These are phyloP conservation scores for Candida vaughaniae DNA, from an alignment of 805 yeast species.

Conservation along the genomic window DNA sequence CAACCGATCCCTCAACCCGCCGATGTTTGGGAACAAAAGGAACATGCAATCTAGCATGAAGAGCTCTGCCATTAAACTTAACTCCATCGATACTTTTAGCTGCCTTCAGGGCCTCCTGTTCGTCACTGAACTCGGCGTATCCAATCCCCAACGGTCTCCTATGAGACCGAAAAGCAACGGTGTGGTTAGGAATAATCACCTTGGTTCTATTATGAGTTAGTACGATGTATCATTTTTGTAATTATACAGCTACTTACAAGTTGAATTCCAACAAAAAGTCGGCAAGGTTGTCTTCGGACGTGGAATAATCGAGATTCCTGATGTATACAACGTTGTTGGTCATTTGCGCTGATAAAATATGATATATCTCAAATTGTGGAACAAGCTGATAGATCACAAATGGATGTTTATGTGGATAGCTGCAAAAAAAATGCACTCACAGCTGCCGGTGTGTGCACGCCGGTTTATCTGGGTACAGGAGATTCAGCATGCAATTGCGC, in stretches of 20 bases:
- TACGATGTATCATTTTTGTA: constrained; percentile 2
- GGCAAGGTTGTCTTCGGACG: constrained; percentile 53
- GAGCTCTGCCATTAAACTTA: constrained; percentile 33
- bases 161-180: constrained; percentile 43
- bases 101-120: constrained; percentile 28
- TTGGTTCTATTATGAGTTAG: constrained; percentile 17
- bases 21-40: constrained; percentile 36
- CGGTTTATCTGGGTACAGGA: too few species aligned
- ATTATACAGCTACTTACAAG: constrained; percentile 50
- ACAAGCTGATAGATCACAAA: not conserved
- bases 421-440: constrained; percentile 2
- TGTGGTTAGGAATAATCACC: constrained; percentile 55
- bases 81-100: constrained; percentile 25
- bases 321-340: constrained; percentile 38
- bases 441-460: too few species aligned
- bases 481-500: too few species aligned
- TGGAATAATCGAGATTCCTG: constrained; percentile 51
- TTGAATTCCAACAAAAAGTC: constrained; percentile 44
- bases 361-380: not conserved
- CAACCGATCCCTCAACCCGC: too few species aligned
- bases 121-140: constrained; percentile 34
- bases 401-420: not conserved
- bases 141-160: constrained; percentile 56
- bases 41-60: constrained; percentile 41
- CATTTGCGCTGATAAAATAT: constrained; percentile 3